These are phyloP conservation scores for Metschnikowia lochheadii DNA, from an alignment of 805 yeast genomes.

Conservation along the genomic window DNA sequence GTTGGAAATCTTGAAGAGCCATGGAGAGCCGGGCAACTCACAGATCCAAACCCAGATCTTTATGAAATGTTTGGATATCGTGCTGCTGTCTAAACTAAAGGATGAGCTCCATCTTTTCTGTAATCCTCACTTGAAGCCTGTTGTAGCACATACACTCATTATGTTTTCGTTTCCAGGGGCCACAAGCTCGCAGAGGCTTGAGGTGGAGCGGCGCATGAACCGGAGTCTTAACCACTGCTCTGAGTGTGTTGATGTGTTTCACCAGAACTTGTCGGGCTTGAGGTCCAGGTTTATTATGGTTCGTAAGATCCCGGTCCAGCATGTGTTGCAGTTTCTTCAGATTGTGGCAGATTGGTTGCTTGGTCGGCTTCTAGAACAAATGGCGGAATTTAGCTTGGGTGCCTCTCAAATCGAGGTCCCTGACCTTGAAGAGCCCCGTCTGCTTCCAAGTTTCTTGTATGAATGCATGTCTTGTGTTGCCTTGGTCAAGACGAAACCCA, in stretches of 20 bases:
- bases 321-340: constrained; percentile 29
- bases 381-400: constrained; percentile 4
- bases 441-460: constrained; percentile 19
- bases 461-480: constrained; percentile 54
- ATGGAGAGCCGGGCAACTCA: constrained; percentile 25
- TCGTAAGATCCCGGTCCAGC: constrained; percentile 38
- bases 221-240: constrained; percentile 46
- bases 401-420: constrained; percentile 2
- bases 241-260: constrained; percentile 51
- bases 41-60: constrained; percentile 26
- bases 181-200: constrained; percentile 28
- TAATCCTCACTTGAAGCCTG: constrained; percentile 43
- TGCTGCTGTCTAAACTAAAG: constrained; percentile 13
- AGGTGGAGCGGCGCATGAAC: constrained; percentile 40
- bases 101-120: constrained; percentile 51
- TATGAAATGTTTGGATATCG: constrained; percentile 19
- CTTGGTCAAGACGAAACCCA: constrained; percentile 37
- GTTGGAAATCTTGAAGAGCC: constrained; percentile 22
- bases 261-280: constrained; percentile 48
- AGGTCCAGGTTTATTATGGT: constrained; percentile 48
- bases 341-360: constrained; percentile 37
- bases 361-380: constrained; percentile 11
- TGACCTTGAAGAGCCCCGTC: neutral
- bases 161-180: constrained; percentile 52
- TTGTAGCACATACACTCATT: constrained; percentile 52